Conservation (phyloP, 257 asterid genomes). For the Marsdenia floribunda region DNA sequence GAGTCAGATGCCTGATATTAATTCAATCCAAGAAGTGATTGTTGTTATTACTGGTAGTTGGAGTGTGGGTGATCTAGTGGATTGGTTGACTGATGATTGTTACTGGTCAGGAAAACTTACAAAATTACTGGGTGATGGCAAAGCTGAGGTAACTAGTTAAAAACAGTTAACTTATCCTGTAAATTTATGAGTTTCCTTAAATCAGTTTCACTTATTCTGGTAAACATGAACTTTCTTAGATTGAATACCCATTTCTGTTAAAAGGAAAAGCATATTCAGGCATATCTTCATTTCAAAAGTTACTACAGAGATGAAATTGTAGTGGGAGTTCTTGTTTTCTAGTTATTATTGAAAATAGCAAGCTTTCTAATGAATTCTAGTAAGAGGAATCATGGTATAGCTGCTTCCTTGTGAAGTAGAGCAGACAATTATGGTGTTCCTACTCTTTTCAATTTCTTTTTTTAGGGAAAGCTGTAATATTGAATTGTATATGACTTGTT, state of each 20-base stretch:
- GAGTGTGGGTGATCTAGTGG: conserved; percentile 81
- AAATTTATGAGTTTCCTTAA: neutral
- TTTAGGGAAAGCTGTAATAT: neutral
- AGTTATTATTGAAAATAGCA: neutral
- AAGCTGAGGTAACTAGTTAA: conserved; percentile 53
- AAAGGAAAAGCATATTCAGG: neutral
- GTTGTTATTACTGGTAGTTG: conserved; percentile 47
- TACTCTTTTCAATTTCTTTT: neutral
- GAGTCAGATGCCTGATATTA: conserved; percentile 26
- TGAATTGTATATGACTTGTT: conserved; percentile 6
- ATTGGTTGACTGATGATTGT: conserved; percentile 46
- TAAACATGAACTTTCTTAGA: neutral
- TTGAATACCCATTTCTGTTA: neutral
- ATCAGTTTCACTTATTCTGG: neutral
- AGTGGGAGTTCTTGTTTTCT: neutral
- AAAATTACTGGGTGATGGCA: conserved; percentile 32
- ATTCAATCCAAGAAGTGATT: conserved; percentile 34
- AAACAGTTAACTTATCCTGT: neutral
- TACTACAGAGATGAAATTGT: neutral
- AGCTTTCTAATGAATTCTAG: neutral
- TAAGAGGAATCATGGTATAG: neutral
- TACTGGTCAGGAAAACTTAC: conserved; percentile 65
- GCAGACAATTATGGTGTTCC: neutral
- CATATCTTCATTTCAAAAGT: neutral
- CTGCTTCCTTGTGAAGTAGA: neutral